Percentiles rank a stretch among this genome's conserved stretches.
Conservation (phyloP, 1,284 basidiomycete species). For the Paramarasmius palmivorus region DNA sequence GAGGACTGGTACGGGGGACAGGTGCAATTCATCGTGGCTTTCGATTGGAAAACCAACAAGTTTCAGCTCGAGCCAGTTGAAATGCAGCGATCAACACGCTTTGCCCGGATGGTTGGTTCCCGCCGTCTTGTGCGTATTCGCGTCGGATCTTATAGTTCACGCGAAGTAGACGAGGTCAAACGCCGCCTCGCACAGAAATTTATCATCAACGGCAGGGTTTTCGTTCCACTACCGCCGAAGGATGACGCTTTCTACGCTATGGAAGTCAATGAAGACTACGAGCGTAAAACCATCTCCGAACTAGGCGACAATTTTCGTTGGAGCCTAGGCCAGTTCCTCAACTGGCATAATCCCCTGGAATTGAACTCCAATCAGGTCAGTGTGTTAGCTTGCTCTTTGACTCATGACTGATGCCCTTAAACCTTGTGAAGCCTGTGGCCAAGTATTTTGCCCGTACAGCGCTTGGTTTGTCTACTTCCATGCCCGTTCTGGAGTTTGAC, state of each 20-base stretch:
- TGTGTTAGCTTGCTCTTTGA: constrained; percentile 2
- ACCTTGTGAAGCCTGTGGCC: constrained; percentile 48
- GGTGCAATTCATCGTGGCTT: not conserved
- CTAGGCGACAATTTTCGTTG: constrained; percentile 43
- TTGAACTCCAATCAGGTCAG: constrained; percentile 58
- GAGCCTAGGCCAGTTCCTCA: constrained; percentile 49
- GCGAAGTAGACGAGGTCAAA: constrained; percentile 15
- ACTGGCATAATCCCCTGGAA: constrained; percentile 61
- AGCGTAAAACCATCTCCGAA: constrained; percentile 20
- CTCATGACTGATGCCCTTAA: not conserved
- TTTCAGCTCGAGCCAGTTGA: constrained; percentile 43
- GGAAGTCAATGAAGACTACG: constrained; percentile 39
- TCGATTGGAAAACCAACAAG: not conserved
- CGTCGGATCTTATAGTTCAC: constrained; percentile 26
- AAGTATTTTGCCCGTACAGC: constrained; percentile 69
- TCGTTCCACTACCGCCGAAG: constrained; percentile 43
- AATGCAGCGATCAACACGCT: constrained; percentile 43
- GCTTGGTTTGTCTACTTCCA: constrained; percentile 63
- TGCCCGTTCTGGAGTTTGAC: constrained; percentile 56
- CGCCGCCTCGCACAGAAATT: constrained; percentile 34
- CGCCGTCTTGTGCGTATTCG: constrained; percentile 44
- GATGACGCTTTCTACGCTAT: constrained; percentile 44
- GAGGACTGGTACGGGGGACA: constrained; percentile 34
- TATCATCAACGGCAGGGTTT: constrained; percentile 47
- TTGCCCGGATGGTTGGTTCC: constrained; percentile 47